Conservation (phyloP, 1,139 yeast species). For the Kodamaea arcana region DNA sequence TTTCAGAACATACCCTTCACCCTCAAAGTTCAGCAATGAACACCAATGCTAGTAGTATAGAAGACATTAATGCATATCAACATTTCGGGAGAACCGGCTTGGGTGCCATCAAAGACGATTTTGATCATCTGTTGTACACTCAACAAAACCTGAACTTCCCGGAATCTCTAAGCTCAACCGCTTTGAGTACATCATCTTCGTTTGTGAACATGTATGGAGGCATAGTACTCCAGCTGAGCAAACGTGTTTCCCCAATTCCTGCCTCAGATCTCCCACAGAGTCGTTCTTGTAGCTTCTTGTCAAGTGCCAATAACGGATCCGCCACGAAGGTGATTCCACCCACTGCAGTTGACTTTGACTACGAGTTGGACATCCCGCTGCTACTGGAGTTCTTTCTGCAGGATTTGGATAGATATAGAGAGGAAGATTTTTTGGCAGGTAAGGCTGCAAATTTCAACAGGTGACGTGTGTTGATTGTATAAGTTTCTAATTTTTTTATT, state of each 20-base stretch:
- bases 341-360: slow-evolving; percentile 11
- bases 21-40: slow-evolving; percentile 2
- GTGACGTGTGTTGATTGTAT: neutral
- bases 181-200: slow-evolving; percentile 9
- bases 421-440: neutral
- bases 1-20: neutral
- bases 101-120: slow-evolving; percentile 8
- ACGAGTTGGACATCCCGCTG: slow-evolving; percentile 13
- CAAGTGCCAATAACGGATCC: neutral
- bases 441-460: neutral
- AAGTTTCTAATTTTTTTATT: slow-evolving; percentile 1
- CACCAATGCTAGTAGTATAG: slow-evolving; percentile 7
- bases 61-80: slow-evolving; percentile 8
- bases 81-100: slow-evolving; percentile 16
- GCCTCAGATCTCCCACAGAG: neutral
- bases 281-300: slow-evolving; percentile 1
- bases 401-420: slow-evolving; percentile 1
- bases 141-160: slow-evolving; percentile 1
- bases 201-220: slow-evolving; percentile 8
- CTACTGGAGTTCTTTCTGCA: slow-evolving; percentile 11
- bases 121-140: slow-evolving; percentile 3
- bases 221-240: slow-evolving; percentile 1
- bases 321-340: slow-evolving; percentile 12
- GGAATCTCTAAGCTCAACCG: slow-evolving; percentile 1
- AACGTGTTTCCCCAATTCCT: neutral